Conservation (phyloP, 1,284 basidiomycete genomes). For the Ganoderma meredithae region DNA sequence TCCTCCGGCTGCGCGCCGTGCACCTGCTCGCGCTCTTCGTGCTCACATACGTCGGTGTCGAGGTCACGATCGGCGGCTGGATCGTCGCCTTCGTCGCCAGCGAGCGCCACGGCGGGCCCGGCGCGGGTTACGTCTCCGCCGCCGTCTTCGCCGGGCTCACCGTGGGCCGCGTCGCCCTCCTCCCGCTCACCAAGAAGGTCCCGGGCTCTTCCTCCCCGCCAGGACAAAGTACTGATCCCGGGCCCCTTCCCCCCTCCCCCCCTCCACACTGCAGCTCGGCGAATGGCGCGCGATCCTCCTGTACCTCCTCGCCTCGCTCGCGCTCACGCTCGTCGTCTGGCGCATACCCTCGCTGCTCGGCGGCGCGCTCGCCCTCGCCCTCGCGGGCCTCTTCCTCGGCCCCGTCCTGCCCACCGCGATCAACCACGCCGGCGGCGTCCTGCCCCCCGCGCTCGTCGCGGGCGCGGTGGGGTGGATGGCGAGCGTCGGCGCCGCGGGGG, state of each 20-base stretch:
- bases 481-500: conserved; percentile 59
- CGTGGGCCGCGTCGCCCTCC: conserved; percentile 51
- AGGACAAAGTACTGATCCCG: conserved; percentile 36
- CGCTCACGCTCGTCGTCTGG: conserved; percentile 64
- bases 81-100: conserved; percentile 57
- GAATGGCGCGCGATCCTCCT: conserved; percentile 50
- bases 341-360: conserved; percentile 61
- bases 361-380: conserved; percentile 57
- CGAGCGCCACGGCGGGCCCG: conserved; percentile 51
- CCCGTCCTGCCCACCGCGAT: conserved; percentile 65
- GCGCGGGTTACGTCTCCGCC: conserved; percentile 56
- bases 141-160: conserved; percentile 58
- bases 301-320: conserved; percentile 45
- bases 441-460: conserved; percentile 59
- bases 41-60: conserved; percentile 54
- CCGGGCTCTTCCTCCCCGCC: no score
- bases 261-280: conserved; percentile 42
- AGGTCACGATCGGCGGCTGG: conserved; percentile 57
- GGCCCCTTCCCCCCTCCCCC: no score
- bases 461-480: conserved; percentile 65
- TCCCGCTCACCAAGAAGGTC: conserved; percentile 59
- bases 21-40: conserved; percentile 53
- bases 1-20: conserved; percentile 45
- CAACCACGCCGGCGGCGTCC: conserved; percentile 53
- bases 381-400: conserved; percentile 58